Evolutionary conservation across 2,329 filamentous ascomycete species (phyloP).

Genomic region (Sporothrix sp.): DNA sequence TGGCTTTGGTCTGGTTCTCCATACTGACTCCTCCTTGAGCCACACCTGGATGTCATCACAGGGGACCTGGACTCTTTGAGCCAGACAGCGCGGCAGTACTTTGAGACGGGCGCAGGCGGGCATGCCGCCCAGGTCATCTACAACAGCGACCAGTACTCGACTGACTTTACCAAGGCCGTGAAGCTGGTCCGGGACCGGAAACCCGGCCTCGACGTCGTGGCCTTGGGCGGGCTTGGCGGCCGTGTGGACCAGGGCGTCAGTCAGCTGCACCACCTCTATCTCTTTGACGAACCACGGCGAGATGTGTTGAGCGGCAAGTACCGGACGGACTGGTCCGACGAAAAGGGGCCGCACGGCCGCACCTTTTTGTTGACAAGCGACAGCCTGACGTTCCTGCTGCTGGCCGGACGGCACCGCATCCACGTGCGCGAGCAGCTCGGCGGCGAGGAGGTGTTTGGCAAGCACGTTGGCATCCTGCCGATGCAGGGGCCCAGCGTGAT

Average conservation of each 20-base stretch:
- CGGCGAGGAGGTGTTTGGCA: slow-evolving; percentile 49
- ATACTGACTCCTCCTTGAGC: too few relatives aligned
- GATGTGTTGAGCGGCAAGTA: background rate
- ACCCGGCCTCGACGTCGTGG: slow-evolving; percentile 52
- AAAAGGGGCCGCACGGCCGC: slow-evolving; percentile 28
- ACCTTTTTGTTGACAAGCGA: slow-evolving; percentile 75
- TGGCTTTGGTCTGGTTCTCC: too few relatives aligned
- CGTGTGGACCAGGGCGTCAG: slow-evolving; percentile 88
- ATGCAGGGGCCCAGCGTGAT: slow-evolving; percentile 71
- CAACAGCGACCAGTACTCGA: slow-evolving; percentile 74
- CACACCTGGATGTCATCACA: slow-evolving; percentile 61
- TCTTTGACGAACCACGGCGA: slow-evolving; percentile 37
- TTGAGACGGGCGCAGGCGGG: slow-evolving; percentile 38
- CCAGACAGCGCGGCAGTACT: slow-evolving; percentile 54
- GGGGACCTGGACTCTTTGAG: slow-evolving; percentile 84
- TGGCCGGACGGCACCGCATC: slow-evolving; percentile 57
- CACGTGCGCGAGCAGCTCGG: slow-evolving; percentile 43
- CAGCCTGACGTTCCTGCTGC: slow-evolving; percentile 75
- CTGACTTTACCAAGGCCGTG: slow-evolving; percentile 83
- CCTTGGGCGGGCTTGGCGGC: slow-evolving; percentile 76
- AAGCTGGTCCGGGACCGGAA: slow-evolving; percentile 39
- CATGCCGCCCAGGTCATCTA: slow-evolving; percentile 49
- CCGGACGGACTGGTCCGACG: slow-evolving; percentile 23
- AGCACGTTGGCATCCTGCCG: slow-evolving; percentile 79
- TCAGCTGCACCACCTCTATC: slow-evolving; percentile 74